These are phyloP conservation scores for Ophiostoma tasmaniense DNA, from an alignment of 2,329 filamentous ascomycete genomes.

Conservation along the genomic window DNA sequence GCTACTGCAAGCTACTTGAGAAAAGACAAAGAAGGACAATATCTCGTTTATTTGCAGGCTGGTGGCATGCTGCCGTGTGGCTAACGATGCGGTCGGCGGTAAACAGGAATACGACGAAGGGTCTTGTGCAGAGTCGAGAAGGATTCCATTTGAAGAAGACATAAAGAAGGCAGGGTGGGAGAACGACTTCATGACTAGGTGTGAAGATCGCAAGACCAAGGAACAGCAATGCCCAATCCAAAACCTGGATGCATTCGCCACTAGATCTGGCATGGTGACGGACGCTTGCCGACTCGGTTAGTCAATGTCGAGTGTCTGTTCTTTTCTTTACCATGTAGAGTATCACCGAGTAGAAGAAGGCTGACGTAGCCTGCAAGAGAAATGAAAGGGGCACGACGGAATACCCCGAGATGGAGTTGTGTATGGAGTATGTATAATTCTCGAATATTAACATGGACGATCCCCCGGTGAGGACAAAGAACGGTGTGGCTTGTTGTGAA, in stretches of 20 bases:
- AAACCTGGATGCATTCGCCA: slow-evolving; percentile 1
- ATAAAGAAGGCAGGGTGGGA: not conserved
- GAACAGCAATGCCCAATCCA: not conserved
- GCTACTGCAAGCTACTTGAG: not conserved
- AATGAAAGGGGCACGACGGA: not conserved
- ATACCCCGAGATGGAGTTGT: not conserved
- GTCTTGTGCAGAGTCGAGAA: not conserved
- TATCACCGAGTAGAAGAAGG: not conserved
- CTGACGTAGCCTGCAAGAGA: not conserved
- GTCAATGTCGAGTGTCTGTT: not conserved
- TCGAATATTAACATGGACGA: not conserved
- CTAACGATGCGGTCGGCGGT: not conserved
- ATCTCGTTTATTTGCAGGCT: not conserved
- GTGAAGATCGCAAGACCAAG: not conserved
- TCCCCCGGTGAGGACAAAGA: not conserved
- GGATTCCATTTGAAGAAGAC: not conserved
- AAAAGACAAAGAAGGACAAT: not conserved
- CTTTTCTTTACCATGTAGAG: no score
- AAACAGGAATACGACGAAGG: no score
- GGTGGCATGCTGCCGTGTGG: not conserved
- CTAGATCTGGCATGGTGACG: not conserved
- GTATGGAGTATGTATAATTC: not conserved
- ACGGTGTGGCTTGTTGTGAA: not conserved
- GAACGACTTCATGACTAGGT: not conserved
- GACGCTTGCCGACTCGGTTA: not conserved